Evolutionary conservation across 164 flowering plant species (phyloP), one percentile per base, ranked within the genome.

Genomic region (Platanus orientalis): DNA sequence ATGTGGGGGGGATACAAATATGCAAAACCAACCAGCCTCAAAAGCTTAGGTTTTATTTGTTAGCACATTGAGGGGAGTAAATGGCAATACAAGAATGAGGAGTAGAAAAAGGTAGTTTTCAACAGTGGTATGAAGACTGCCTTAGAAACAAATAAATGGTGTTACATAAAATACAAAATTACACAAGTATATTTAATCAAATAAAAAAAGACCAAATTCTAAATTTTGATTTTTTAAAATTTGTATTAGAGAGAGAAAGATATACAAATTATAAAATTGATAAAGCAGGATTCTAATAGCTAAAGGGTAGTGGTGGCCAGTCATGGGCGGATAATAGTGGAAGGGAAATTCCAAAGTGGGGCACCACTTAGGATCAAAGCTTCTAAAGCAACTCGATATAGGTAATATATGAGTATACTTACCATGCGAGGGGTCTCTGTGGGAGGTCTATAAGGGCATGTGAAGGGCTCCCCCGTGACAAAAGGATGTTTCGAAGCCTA

Each of bases 401-500:
- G n/a, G 54, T 2, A 3, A 51, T 36, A 30, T 21, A 17, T 7
- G 16, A 27, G 20, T 53, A 27, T 25, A 80, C 88, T 79, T 70
- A 95, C 99, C 83, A 90, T 27, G 20, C 80, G 86, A 75, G 89
- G 90, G 28, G 93, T 87, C 84, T 90, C 97, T 13, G 78, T 78
- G 27, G 78, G 80, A 73, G 99, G 99, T 63, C 70, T 79, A 65
- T 84, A 95, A 47, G 99, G 97, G 73, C 80, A 60, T 26, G 80
- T 81, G 72, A 90, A 95, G 60, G 91, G 94, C 66, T 95, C 98
- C 36, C 96, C 97, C 0, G 99, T 95, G 30, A 95, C 77, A 76
- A 95, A 95, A 75, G 99, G 99, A 63, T 95, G 99, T 63, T 74
- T 81, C 56, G 92, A 84, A 62, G 99, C 99, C 99, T 95, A 83